phyloP scores from a whole-genome alignment of 441 rosid species.

The Populus hybrid region DNA sequence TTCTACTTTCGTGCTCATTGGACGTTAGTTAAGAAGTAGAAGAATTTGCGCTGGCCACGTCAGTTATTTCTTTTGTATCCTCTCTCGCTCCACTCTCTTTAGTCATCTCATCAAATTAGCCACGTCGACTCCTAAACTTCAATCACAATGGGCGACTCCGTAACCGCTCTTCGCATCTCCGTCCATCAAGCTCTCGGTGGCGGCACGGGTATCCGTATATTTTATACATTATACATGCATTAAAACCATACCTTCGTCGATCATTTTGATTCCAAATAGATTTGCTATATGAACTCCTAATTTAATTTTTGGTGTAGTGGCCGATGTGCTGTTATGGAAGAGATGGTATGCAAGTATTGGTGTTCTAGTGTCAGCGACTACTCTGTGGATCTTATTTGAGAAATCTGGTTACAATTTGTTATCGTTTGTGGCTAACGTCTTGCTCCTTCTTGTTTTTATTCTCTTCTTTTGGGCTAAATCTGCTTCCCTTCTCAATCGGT shows the following conservation, averaged over 20 bases:
- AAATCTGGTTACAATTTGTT: constrained; percentile 63
- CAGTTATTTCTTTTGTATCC: background rate
- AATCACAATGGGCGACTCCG: constrained; percentile 54
- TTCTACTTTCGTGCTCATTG: background rate
- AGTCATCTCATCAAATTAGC: background rate
- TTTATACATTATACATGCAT: background rate
- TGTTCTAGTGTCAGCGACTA: constrained; percentile 50
- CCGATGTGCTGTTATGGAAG: constrained; percentile 75
- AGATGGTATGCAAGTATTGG: constrained; percentile 44
- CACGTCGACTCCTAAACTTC: background rate
- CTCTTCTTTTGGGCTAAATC: constrained; percentile 97
- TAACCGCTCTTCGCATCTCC: constrained; percentile 38
- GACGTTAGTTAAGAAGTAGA: background rate
- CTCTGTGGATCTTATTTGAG: constrained; percentile 72
- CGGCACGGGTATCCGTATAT: constrained; percentile 52
- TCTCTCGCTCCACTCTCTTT: background rate
- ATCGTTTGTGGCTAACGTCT: constrained; percentile 54
- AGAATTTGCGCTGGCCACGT: background rate
- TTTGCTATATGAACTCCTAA: background rate
- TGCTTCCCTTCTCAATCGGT: constrained; percentile 92
- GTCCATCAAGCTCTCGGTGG: constrained; percentile 64
- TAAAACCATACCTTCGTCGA: background rate
- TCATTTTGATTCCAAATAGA: constrained; percentile 5
- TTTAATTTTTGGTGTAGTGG: constrained; percentile 32
- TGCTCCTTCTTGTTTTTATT: constrained; percentile 55